Conservation (phyloP, 2,329 filamentous ascomycete genomes). For the Colletotrichum sp. region DNA sequence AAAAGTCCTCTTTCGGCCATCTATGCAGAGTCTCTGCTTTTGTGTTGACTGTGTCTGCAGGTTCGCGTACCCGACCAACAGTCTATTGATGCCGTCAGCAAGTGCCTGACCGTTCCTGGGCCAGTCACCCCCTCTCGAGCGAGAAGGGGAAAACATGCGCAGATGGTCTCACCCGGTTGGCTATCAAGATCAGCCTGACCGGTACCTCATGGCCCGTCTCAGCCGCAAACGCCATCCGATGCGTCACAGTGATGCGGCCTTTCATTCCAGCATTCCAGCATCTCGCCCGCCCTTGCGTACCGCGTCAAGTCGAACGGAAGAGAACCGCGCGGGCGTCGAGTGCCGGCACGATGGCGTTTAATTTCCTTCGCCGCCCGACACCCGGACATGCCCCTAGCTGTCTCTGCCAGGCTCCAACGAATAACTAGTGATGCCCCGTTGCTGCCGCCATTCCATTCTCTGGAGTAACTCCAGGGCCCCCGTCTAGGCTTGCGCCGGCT, state of each 20-base stretch:
- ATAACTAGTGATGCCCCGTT: not conserved
- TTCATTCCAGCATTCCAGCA: not conserved
- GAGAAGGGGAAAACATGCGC: not conserved
- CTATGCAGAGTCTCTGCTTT: not conserved
- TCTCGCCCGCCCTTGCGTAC: not conserved
- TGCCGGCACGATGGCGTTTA: slow-evolving; percentile 6
- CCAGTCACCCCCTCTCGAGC: not conserved
- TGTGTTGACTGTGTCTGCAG: not conserved
- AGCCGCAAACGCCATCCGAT: slow-evolving; percentile 21
- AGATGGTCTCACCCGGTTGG: not conserved
- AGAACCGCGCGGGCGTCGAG: not conserved
- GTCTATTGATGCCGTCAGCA: not conserved
- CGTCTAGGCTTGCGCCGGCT: not conserved
- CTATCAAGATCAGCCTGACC: not conserved
- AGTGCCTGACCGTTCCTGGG: not conserved
- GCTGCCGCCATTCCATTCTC: not conserved
- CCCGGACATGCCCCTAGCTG: not conserved
- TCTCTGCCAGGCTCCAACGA: slow-evolving; percentile 3
- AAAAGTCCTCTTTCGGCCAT: not conserved
- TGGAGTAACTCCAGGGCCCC: not conserved
- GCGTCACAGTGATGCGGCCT: not conserved
- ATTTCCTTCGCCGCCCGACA: slow-evolving; percentile 1
- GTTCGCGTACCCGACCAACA: not conserved
- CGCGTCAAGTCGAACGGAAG: not conserved
- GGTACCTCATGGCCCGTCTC: not conserved